These are phyloP conservation scores for Exophiala mesophila DNA, from an alignment of 2,329 filamentous ascomycete genomes.

Conservation along the genomic window DNA sequence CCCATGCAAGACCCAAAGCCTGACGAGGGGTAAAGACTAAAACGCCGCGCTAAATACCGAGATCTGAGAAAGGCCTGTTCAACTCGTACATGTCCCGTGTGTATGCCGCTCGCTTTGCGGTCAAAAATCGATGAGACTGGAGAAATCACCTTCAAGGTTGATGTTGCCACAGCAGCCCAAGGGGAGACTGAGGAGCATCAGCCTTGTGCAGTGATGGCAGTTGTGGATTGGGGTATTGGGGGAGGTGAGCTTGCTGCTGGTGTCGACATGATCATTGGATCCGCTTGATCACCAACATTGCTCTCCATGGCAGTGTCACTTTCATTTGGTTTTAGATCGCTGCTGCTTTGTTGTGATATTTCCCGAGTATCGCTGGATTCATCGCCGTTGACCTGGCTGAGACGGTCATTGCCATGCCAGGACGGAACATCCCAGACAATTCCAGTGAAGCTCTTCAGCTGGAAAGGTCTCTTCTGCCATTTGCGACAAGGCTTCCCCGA, in stretches of 20 bases:
- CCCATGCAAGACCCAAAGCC: too few species aligned
- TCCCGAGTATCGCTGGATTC: slow-evolving; percentile 57
- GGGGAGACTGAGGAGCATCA: slow-evolving; percentile 6
- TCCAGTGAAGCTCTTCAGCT: slow-evolving; percentile 88
- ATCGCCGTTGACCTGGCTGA: slow-evolving; percentile 36
- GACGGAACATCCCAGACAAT: slow-evolving; percentile 73
- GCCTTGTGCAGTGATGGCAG: slow-evolving; percentile 36
- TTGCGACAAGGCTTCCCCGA: slow-evolving; percentile 86
- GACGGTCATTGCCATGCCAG: slow-evolving; percentile 63
- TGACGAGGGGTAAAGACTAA: too few species aligned
- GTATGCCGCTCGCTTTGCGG: too few species aligned
- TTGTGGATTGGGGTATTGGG: slow-evolving; percentile 31
- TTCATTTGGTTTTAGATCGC: slow-evolving; percentile 53
- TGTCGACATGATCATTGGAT: slow-evolving; percentile 40
- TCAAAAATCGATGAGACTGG: too few species aligned
- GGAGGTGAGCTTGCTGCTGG: slow-evolving; percentile 50
- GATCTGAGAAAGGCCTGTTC: too few species aligned
- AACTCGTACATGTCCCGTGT: too few species aligned
- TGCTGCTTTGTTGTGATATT: slow-evolving; percentile 52
- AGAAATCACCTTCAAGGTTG: too few species aligned
- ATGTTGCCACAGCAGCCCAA: too few species aligned
- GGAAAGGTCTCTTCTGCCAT: slow-evolving; percentile 79
- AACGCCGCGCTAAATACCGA: too few species aligned
- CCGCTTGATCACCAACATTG: slow-evolving; percentile 45
- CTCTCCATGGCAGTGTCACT: slow-evolving; percentile 56